phyloP scores from a whole-genome alignment of 164 flowering plant genomes.

The Vitis vinifera region DNA sequence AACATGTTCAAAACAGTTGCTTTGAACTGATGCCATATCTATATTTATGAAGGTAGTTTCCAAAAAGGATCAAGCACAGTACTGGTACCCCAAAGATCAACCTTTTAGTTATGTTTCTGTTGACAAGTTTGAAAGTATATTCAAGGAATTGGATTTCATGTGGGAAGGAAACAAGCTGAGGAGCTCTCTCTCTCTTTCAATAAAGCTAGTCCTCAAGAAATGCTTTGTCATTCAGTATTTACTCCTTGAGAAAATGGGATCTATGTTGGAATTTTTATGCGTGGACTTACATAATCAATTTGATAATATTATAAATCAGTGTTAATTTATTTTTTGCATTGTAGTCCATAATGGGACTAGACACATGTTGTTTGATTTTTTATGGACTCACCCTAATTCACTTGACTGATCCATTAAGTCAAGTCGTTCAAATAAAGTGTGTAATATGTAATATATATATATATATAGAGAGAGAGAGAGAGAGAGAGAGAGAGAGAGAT shows the following conservation, averaged over 20 bases:
- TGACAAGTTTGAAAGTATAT: conserved; percentile 18
- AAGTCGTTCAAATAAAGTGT: no score
- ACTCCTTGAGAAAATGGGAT: conserved; percentile 36
- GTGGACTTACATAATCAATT: no score
- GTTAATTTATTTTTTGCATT: no score
- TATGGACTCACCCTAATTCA: no score
- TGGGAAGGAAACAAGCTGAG: conserved; percentile 28
- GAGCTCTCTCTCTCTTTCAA: conserved; percentile 21
- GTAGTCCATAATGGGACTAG: no score
- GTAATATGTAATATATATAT: no score
- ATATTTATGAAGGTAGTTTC: conserved; percentile 35
- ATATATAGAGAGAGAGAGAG: no score
- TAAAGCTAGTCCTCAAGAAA: conserved; percentile 14
- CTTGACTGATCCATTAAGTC: no score
- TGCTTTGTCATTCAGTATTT: conserved; percentile 32
- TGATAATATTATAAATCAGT: no score
- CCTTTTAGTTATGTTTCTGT: conserved; percentile 29
- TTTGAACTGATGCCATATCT: not conserved
- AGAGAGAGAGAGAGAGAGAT: no score
- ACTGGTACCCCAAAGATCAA: conserved; percentile 29
- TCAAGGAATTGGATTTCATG: conserved; percentile 17
- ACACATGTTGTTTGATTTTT: no score
- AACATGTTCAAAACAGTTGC: not conserved
- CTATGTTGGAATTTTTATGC: no score
- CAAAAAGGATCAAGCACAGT: conserved; percentile 49